Evolutionary conservation across 208 protist species (phyloP), one percentile per base, ranked within the genome.

Genomic region (Trypanosomatidae sp.): DNA sequence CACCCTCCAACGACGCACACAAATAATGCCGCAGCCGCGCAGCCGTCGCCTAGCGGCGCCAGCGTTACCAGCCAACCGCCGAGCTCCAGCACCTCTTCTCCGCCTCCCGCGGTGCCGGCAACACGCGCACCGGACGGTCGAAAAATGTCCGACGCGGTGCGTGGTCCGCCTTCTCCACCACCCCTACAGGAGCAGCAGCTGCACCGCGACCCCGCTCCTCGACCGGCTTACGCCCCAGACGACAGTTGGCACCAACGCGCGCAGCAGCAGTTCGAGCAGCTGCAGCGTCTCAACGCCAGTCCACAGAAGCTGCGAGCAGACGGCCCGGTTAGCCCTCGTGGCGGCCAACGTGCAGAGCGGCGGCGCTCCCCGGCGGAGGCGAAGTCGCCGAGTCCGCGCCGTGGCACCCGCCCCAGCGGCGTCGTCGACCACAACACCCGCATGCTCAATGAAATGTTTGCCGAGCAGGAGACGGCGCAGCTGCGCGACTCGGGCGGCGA

Each of bases 201-300:
- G 47, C 69, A 80, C 66, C 64, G 41, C 58, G 69, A 76, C 62
- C 56, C 47, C 2, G 13, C 28, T 8, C 17, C 49, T 1, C 69
- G 66, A 7, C 71, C 15, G 19, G 4, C 53, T n/a, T 43, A 69
- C 71, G 65, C 62, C 33, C 33, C 43, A 22, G 62, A 67, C n/a
- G 56, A 82, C 60, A 88, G 71, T 68, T 92, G 87, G 87, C 74
- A 90, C 49, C 81, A 69, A 19, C 73, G 78, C 2, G 82, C 86
- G 10, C 62, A 84, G 62, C 78, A 85, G 53, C 85, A 92, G 76
- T 88, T 95, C 66, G 87, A 89, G 62, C 82, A 84, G 72, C 77
- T 95, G 36, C 83, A 89, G 79, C 80, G 79, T 25, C 76, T 95
- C 62, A 89, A 95, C 47, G 71, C 79, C 33, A 80, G 74, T 19